Evolutionary conservation across 352 stramenopile species (phyloP).

Genomic region (Globisporangium acanthophoron): DNA sequence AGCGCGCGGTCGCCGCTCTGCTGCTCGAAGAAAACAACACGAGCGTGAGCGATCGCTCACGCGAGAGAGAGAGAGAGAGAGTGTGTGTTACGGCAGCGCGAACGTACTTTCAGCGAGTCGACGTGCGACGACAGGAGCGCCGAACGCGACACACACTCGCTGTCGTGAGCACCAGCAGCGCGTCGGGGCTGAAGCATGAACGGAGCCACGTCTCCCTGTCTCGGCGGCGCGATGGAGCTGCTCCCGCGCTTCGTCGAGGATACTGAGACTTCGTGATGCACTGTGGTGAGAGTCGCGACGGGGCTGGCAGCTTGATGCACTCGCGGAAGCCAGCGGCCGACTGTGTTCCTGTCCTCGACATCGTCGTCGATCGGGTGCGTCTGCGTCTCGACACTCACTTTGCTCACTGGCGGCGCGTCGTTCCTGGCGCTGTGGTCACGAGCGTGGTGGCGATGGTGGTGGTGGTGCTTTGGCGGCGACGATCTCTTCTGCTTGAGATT

Average conservation of each 20-base stretch:
- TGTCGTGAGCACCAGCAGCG: background rate
- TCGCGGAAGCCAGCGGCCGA: background rate
- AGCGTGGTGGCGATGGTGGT: background rate
- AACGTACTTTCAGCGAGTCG: slow-evolving; percentile 3
- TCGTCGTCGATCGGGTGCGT: background rate
- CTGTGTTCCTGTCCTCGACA: background rate
- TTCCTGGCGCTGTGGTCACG: background rate
- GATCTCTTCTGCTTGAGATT: slow-evolving; percentile 28
- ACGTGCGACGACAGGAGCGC: background rate
- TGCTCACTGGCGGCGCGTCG: background rate
- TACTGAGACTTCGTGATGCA: background rate
- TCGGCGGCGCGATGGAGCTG: slow-evolving; percentile 1
- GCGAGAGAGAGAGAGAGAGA: background rate
- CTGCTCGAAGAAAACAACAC: background rate
- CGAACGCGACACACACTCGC: background rate
- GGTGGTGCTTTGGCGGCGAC: slow-evolving; percentile 14
- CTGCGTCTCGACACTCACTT: background rate
- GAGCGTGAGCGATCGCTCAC: background rate
- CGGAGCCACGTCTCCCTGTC: background rate
- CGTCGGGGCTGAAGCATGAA: slow-evolving; percentile 7
- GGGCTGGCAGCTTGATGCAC: background rate
- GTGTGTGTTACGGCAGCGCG: background rate
- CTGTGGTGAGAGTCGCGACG: background rate
- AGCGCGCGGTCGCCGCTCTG: slow-evolving; percentile 5
- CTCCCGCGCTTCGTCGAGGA: background rate